Conservation (phyloP, 345 rosid genomes). For the Linum tenue region DNA sequence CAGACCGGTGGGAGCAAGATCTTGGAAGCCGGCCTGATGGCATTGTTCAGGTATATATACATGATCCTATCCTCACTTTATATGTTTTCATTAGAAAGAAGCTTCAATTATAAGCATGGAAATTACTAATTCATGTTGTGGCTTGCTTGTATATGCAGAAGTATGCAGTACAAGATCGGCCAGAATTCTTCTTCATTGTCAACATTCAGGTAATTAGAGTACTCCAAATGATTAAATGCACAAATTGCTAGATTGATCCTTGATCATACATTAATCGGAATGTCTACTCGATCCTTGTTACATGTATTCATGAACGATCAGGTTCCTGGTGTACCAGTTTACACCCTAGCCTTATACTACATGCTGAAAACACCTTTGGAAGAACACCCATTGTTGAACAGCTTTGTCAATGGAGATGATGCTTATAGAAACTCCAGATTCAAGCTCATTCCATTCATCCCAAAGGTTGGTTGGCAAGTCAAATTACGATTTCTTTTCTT, state of each 20-base stretch:
- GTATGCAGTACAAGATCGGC: constrained; percentile 42
- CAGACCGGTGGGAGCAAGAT: constrained; percentile 61
- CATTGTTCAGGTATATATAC: constrained; percentile 34
- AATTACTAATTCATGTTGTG: no score
- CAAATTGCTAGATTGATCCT: no score
- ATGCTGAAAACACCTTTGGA: constrained; percentile 63
- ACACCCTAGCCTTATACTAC: constrained; percentile 66
- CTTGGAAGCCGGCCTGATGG: constrained; percentile 62
- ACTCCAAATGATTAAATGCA: no score
- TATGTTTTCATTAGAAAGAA: no score
- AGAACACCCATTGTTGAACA: constrained; percentile 58
- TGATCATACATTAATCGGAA: no score
- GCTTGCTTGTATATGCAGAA: constrained; percentile 9
- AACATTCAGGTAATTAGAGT: constrained; percentile 34
- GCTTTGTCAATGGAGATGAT: constrained; percentile 79
- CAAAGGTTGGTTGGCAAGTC: constrained; percentile 36
- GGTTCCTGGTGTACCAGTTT: constrained; percentile 61
- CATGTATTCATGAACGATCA: no score
- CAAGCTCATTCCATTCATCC: constrained; percentile 85
- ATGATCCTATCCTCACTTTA: no score
- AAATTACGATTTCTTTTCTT: not conserved
- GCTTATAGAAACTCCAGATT: constrained; percentile 86
- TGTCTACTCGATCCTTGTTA: no score
- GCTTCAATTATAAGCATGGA: no score
- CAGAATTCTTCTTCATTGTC: constrained; percentile 76